phyloP scores from a whole-genome alignment of 805 yeast species.

The Hanseniaspora nectarophila region DNA sequence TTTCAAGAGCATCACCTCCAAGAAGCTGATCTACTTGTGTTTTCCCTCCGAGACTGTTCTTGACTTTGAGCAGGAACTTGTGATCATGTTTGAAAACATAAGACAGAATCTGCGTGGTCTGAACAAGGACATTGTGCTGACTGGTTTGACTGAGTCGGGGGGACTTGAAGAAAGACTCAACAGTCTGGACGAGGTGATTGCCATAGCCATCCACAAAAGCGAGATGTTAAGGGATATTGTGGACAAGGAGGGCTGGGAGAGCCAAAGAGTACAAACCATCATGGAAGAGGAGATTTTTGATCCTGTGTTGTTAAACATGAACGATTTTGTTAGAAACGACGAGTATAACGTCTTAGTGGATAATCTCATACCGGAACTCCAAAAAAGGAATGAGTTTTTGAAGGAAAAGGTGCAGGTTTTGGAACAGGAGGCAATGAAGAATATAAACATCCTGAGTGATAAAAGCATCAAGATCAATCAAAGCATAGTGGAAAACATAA shows the following conservation, averaged over 20 bases:
- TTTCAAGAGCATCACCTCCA: constrained; percentile 4
- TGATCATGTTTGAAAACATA: constrained; percentile 4
- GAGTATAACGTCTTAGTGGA: neutral
- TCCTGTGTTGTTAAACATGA: neutral
- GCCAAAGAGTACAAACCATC: neutral
- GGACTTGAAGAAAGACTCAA: constrained; percentile 4
- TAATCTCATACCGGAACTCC: constrained; percentile 20
- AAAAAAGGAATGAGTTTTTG: constrained; percentile 19
- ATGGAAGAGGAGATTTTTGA: constrained; percentile 8
- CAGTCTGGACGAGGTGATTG: constrained; percentile 8
- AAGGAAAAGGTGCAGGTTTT: constrained; percentile 21
- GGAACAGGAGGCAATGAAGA: constrained; percentile 20
- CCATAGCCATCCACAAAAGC: neutral
- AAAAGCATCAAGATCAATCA: constrained; percentile 23
- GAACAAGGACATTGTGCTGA: neutral
- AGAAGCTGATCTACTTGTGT: constrained; percentile 5
- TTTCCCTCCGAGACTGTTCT: constrained; percentile 6
- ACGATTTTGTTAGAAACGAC: neutral
- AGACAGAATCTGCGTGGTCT: neutral
- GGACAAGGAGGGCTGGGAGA: constrained; percentile 1
- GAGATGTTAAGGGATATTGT: neutral
- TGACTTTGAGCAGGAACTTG: neutral
- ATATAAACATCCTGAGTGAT: constrained; percentile 19
- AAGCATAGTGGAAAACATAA: neutral
- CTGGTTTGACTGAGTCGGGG: neutral